Base-by-base conservation (phyloP, 2,329 filamentous ascomycete species). In the Phaeosphaeria sp. region DNA sequence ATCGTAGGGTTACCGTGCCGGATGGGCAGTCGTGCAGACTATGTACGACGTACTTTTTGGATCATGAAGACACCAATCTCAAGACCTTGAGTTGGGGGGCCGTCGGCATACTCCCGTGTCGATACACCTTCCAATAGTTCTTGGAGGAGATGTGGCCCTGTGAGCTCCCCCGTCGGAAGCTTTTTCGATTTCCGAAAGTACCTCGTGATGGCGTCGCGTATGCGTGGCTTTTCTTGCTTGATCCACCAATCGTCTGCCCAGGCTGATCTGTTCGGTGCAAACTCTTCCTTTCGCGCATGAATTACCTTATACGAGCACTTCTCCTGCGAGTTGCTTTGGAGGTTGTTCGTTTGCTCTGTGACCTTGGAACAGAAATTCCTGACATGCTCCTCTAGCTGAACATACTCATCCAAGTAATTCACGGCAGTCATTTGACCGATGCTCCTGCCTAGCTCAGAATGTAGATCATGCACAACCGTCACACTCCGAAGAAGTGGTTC, bases 211-310 rank as follows among this genome's bases (percentile, higher is more conserved):
- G 83, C 77, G 27, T 84, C 82, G 58, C 85, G 81, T 50, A 89
- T 83, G 15, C 86, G 80, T 11, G 82, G 78, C 65, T 86, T 86
- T 69, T 89, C 87, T 67, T 89, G 87, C 67, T 87, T 85, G 46
- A 86, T 82, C 80, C 85, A 89, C 87, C 86, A 89, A 55, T 88
- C 83, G 30, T 74, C 72, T 10, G 82, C 81, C 87, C 87, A 89
- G 2, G 83, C 79, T 20, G 80, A 76, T 25, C 85, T 79, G 51
- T 83, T 80, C 2, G 88, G 74, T 1, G 76, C 64, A 17, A 85
- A 81, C 53, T 81, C 79, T 41, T 85, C 80, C 58, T 80, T 83
- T 4, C 81, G 78, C 1, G 85, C 78, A 62, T 87, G 81, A 1
- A 83, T 76, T 2, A 87, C 60, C 21, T 74, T 83, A 57, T 76